phyloP scores from a whole-genome alignment of 352 stramenopile species.

The Phytophthora nicotianae region DNA sequence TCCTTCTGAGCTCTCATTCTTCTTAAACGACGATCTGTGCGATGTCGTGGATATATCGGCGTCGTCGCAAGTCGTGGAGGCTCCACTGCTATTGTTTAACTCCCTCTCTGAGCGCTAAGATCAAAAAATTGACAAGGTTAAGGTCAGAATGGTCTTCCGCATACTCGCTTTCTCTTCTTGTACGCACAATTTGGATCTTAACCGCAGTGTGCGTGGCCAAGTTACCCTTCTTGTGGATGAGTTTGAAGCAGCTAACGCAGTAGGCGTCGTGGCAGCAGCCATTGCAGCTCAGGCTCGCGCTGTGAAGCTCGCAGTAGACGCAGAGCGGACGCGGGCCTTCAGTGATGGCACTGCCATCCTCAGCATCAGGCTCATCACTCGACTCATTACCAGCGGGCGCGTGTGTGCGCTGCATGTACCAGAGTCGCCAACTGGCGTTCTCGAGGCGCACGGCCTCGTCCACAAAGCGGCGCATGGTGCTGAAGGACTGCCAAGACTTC shows the following conservation, averaged over 20 bases:
- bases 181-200: conserved; percentile 51
- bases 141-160: not conserved
- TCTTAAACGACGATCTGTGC: conserved; percentile 20
- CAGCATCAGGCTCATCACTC: conserved; percentile 31
- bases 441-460: conserved; percentile 78
- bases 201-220: conserved; percentile 80
- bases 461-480: conserved; percentile 87
- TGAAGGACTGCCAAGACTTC: conserved; percentile 90
- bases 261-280: conserved; percentile 88
- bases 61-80: conserved; percentile 32
- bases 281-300: conserved; percentile 74
- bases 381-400: conserved; percentile 3
- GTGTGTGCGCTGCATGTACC: conserved; percentile 66
- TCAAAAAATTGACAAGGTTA: not conserved
- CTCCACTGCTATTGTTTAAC: conserved; percentile 26
- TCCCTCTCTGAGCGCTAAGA: conserved; percentile 25
- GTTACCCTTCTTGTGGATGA: conserved; percentile 88
- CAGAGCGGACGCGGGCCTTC: conserved; percentile 35
- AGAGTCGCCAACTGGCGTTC: conserved; percentile 86
- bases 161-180: not conserved
- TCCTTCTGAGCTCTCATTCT: conserved; percentile 17
- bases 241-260: conserved; percentile 88
- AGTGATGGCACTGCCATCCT: conserved; percentile 18
- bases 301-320: conserved; percentile 84
- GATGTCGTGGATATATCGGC: conserved; percentile 38